A percentile compares a stretch with the other conserved stretches of the same genome.
These are phyloP conservation scores for Cordyceps fumosorosea DNA, from an alignment of 2,329 filamentous ascomycete species.

Conservation along the genomic window DNA sequence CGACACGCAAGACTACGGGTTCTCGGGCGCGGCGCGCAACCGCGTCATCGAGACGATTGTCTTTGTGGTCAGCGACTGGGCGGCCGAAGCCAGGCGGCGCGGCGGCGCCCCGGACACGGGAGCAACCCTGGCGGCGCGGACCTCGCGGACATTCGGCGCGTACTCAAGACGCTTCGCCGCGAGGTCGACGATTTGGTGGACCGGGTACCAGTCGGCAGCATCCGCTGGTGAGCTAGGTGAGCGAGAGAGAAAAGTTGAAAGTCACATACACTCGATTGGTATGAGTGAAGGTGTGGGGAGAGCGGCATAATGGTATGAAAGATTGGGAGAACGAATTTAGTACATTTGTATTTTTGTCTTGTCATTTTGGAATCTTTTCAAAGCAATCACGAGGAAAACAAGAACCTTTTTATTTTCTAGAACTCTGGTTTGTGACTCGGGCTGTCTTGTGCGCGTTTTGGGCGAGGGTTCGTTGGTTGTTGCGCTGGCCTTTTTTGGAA, in stretches of 20 bases:
- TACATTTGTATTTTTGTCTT: conserved; percentile 1
- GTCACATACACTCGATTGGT: background rate
- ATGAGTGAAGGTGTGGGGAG: background rate
- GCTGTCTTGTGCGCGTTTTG: background rate
- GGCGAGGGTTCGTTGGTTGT: background rate
- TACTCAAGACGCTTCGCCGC: conserved; percentile 36
- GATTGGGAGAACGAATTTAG: background rate
- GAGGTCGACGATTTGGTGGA: conserved; percentile 39
- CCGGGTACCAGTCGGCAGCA: conserved; percentile 32
- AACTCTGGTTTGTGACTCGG: background rate
- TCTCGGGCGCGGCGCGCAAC: conserved; percentile 43
- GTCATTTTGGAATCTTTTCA: background rate
- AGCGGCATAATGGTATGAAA: background rate
- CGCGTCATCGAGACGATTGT: conserved; percentile 50
- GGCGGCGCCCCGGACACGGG: conserved; percentile 33
- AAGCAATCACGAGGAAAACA: conserved; percentile 4
- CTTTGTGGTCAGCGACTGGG: conserved; percentile 43
- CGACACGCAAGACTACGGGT: conserved; percentile 53
- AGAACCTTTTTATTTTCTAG: background rate
- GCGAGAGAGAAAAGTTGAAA: background rate
- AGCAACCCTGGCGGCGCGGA: conserved; percentile 40
- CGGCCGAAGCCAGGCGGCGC: conserved; percentile 41
- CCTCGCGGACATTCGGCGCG: conserved; percentile 35
- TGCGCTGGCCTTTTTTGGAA: background rate
- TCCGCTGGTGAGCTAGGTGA: conserved; percentile 28